These are phyloP conservation scores for Endogone sp. DNA, from an alignment of 192 early-diverging fungal species.

Conservation along the genomic window DNA sequence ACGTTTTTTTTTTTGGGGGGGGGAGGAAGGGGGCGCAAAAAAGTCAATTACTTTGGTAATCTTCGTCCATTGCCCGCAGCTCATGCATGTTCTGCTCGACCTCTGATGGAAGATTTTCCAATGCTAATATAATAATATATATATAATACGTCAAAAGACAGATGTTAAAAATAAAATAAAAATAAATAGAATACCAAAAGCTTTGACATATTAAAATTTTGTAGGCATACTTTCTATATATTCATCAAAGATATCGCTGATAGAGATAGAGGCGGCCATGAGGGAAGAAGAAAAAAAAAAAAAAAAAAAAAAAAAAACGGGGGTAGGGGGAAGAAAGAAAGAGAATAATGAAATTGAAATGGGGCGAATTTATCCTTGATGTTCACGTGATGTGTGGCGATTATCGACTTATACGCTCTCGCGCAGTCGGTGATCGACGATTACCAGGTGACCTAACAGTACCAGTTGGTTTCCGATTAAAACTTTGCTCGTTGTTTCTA, in stretches of 20 bases:
- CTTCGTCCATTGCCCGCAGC: slow-evolving; percentile 40
- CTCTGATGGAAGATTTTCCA: slow-evolving; percentile 49
- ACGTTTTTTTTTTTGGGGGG: too few relatives aligned
- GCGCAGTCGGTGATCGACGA: too few relatives aligned
- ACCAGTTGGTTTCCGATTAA: too few relatives aligned
- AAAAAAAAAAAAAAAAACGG: slow-evolving; percentile 4
- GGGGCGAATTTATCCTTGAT: too few relatives aligned
- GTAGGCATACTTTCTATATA: slow-evolving; percentile 48
- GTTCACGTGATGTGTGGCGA: too few relatives aligned
- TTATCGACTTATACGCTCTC: too few relatives aligned
- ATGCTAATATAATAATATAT: slow-evolving; percentile 24
- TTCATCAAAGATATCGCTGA: slow-evolving; percentile 48
- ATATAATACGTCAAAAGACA: slow-evolving; percentile 2
- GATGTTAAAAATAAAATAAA: neutral
- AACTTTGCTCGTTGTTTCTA: too few relatives aligned
- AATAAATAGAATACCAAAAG: neutral
- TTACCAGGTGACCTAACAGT: too few relatives aligned
- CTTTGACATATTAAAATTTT: too few relatives aligned
- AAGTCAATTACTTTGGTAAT: slow-evolving; percentile 40
- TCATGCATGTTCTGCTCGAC: slow-evolving; percentile 51
- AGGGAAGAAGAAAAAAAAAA: neutral
- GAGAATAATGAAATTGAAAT: neutral
- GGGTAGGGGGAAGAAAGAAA: neutral
- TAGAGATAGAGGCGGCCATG: slow-evolving; percentile 15
- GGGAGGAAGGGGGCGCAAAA: too few relatives aligned